A percentile compares a stretch with the other conserved stretches of the same genome.
These are phyloP conservation scores for Physaria fendleri DNA, from an alignment of 345 rosid genomes.

Conservation along the genomic window DNA sequence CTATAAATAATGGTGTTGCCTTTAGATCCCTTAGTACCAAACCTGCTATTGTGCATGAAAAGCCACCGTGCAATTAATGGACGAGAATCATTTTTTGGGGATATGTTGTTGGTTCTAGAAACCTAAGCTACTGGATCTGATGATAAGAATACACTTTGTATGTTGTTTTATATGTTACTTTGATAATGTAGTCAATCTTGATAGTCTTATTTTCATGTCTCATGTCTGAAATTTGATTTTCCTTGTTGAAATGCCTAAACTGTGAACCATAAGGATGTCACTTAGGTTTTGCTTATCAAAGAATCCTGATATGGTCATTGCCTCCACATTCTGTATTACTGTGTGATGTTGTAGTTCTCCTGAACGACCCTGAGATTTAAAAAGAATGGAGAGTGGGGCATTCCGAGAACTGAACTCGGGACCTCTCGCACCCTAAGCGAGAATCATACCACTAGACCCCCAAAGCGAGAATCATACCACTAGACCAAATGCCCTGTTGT, in stretches of 20 bases:
- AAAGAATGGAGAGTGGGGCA: too few species aligned
- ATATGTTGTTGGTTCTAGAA: neutral
- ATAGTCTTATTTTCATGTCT: neutral
- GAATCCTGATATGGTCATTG: too few species aligned
- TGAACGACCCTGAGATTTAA: too few species aligned
- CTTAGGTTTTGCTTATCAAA: too few species aligned
- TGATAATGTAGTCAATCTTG: slow-evolving; percentile 12
- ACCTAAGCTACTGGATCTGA: slow-evolving; percentile 1
- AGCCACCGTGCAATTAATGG: neutral
- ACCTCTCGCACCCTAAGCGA: slow-evolving; percentile 92
- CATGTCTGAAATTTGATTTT: neutral
- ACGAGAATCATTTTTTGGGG: neutral
- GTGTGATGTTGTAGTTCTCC: too few species aligned
- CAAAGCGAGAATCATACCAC: slow-evolving; percentile 83
- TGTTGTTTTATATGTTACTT: slow-evolving; percentile 2
- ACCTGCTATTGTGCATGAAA: neutral
- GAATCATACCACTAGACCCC: slow-evolving; percentile 94
- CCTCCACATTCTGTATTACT: too few species aligned
- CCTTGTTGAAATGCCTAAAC: too few species aligned
- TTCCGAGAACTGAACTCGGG: slow-evolving; percentile 76
- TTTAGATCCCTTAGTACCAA: neutral
- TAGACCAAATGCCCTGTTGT: slow-evolving; percentile 66
- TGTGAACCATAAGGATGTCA: too few species aligned
- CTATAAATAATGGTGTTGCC: neutral
- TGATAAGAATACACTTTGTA: too few species aligned